Evolutionary conservation across 1,284 basidiomycete genomes (phyloP).

Genomic region (Coriolopsis trogii): DNA sequence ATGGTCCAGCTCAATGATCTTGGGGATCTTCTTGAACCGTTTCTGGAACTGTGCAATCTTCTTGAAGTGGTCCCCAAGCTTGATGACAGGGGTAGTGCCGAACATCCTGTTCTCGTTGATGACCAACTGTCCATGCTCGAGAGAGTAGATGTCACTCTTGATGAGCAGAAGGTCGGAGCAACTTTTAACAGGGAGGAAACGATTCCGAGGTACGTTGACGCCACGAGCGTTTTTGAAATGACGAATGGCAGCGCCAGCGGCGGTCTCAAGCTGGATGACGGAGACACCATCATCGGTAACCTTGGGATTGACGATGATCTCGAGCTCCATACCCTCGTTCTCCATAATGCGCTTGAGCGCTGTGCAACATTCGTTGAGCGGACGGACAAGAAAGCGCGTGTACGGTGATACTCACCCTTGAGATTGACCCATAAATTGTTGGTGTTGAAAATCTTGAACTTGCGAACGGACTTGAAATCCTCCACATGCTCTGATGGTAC

Average conservation of each 20-base stretch:
- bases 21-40: conserved; percentile 96
- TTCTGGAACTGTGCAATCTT: conserved; percentile 98
- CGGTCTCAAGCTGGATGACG: conserved; percentile 90
- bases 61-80: conserved; percentile 93
- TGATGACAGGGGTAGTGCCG: conserved; percentile 95
- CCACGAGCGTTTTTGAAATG: conserved; percentile 95
- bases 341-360: conserved; percentile 93
- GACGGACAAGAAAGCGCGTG: conserved; percentile 3
- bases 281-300: conserved; percentile 85
- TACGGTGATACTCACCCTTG: conserved; percentile 47
- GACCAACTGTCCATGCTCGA: conserved; percentile 93
- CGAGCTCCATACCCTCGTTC: conserved; percentile 87
- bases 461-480: conserved; percentile 95
- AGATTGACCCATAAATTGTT: conserved; percentile 99
- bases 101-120: conserved; percentile 93
- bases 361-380: conserved; percentile 10
- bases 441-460: conserved; percentile 97
- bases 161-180: conserved; percentile 93
- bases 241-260: conserved; percentile 97
- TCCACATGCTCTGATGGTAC: conserved; percentile 98
- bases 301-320: conserved; percentile 97
- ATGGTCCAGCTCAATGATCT: conserved; percentile 93
- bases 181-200: conserved; percentile 96
- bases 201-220: conserved; percentile 95
- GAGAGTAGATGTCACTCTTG: conserved; percentile 96